Percentiles rank a stretch among this genome's conserved stretches.
Evolutionary conservation across 495 filamentous ascomycete species (phyloP).

Genomic region (Xanthoparmelia taractica): DNA sequence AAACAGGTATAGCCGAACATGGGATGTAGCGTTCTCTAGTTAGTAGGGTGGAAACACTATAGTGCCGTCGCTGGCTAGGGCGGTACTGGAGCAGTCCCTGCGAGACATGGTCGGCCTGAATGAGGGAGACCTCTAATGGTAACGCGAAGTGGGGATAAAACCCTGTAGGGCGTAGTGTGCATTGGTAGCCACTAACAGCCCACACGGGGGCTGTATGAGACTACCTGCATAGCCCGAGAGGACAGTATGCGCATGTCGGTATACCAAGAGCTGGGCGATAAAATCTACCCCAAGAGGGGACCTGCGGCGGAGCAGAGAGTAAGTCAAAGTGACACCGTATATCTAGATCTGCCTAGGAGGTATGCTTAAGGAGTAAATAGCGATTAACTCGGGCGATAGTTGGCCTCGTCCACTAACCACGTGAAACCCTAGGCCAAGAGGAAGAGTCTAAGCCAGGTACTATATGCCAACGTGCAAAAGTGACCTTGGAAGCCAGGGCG

Average conservation of each 20-base stretch:
- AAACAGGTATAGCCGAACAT: not conserved
- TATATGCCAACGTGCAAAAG: too few species aligned
- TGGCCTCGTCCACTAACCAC: too few species aligned
- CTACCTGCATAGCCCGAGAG: not conserved
- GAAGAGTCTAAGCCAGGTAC: too few species aligned
- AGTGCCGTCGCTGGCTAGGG: not conserved
- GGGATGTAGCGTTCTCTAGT: not conserved
- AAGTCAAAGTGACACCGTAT: not conserved
- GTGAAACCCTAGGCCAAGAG: too few species aligned
- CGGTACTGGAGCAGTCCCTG: not conserved
- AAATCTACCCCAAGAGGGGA: not conserved
- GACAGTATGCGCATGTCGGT: slow-evolving; percentile 1
- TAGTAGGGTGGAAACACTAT: not conserved
- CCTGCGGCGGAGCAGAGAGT: not conserved
- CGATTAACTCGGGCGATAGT: too few species aligned
- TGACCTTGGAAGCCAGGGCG: too few species aligned
- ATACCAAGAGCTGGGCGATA: slow-evolving; percentile 9
- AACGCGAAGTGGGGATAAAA: not conserved
- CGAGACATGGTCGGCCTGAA: not conserved
- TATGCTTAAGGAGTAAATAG: not conserved
- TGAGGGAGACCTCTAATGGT: not conserved
- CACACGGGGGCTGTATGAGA: not conserved
- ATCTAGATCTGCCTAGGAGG: not conserved
- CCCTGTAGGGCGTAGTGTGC: not conserved
- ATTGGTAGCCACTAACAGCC: not conserved